phyloP scores from a whole-genome alignment of 352 stramenopile species.

The Phytophthora boehmeriae region DNA sequence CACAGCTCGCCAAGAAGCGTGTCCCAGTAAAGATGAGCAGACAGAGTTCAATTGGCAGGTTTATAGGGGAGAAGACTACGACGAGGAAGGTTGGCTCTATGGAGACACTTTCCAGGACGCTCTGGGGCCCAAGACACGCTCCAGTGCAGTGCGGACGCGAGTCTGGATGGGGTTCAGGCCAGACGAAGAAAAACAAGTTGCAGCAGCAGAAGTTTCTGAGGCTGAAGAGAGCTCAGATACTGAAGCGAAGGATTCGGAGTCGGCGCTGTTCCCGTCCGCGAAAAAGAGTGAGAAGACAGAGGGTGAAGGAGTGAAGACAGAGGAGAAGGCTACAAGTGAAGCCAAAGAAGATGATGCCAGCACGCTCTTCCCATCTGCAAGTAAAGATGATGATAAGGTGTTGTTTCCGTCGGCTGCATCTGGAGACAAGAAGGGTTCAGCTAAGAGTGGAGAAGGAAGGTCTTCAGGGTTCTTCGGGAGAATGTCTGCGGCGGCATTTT shows the following conservation, averaged over 20 bases:
- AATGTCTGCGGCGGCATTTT: constrained; percentile 61
- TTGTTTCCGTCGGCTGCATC: constrained; percentile 24
- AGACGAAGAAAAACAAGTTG: constrained; percentile 30
- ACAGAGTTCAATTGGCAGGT: constrained; percentile 73
- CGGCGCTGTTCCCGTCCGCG: constrained; percentile 42
- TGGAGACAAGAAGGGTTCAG: constrained; percentile 15
- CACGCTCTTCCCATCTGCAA: constrained; percentile 14
- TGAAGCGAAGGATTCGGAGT: constrained; percentile 25
- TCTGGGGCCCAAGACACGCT: constrained; percentile 63
- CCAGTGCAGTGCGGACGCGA: constrained; percentile 75
- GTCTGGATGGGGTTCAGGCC: constrained; percentile 71
- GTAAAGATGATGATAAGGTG: constrained; percentile 16
- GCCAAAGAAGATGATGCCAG: constrained; percentile 5
- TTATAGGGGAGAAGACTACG: constrained; percentile 86
- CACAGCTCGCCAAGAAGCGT: constrained; percentile 44
- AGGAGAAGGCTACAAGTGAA: neutral
- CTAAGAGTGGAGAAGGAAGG: constrained; percentile 25
- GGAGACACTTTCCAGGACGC: constrained; percentile 67
- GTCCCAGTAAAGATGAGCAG: constrained; percentile 60
- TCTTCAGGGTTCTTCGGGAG: constrained; percentile 65
- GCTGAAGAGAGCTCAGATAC: constrained; percentile 19
- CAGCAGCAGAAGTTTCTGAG: constrained; percentile 5
- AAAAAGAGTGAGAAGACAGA: constrained; percentile 9
- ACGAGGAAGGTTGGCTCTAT: constrained; percentile 88
- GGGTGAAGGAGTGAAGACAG: constrained; percentile 3